Base-by-base conservation (phyloP, 1,139 yeast genomes). In the Hanseniaspora uvarum region DNA sequence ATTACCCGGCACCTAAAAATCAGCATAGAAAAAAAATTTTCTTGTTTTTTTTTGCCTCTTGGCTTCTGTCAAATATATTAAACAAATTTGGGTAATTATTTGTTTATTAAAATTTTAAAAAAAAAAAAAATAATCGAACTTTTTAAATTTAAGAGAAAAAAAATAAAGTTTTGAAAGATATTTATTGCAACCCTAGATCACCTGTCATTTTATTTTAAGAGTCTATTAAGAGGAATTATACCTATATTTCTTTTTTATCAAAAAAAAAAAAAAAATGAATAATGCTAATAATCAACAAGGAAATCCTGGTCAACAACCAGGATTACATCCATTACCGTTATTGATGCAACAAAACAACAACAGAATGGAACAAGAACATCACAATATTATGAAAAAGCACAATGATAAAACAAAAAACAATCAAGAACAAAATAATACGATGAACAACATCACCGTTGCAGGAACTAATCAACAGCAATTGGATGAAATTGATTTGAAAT, bases 301-400 rank as follows among this genome's bases (percentile, higher is more conserved):
- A 12, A 45, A 21, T 10, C 28, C 37, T 31, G 31, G 39, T n/a
- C 30, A 26, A 16, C 36, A 41, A 19, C 39, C 39, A 23, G 40
- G 30, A 3, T 23, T 34, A 4, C 40, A 45, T n/a, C 39, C 49
- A 11, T 33, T 28, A 5, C 47, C 53, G 1, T 21, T 39, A 26
- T n/a, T 48, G 18, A 24, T 48, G 40, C 52, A 48, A 36, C 53
- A 41, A 34, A 45, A 33, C 19, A 23, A 33, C 4, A 26, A 28
- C 8, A 38, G 39, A 31, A 50, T 50, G 47, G 53, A 41, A 11
- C 39, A 40, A 5, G 47, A 41, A 6, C 53, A 41, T 10, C 24
- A 28, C 8, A 28, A 47, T 6, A 30, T 41, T 19, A 50, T 41
- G 26, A 50, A 50, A 18, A 50, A 50, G 21, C 46, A 45, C 23